Base-by-base conservation (phyloP, 108 stramenopile species). In the Conticribra weissflogii region DNA sequence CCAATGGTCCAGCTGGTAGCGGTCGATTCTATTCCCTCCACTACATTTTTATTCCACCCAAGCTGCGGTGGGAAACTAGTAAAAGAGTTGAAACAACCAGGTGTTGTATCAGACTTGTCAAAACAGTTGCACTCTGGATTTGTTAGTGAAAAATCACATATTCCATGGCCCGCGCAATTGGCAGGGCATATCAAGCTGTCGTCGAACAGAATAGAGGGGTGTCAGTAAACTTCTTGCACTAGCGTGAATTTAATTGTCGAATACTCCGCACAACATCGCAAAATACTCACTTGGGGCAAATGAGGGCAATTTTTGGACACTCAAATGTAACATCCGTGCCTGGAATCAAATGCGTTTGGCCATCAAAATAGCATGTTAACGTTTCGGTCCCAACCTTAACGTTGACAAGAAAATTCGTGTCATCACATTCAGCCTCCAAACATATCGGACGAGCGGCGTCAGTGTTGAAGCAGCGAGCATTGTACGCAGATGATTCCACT, bases 11-110 rank as follows among this genome's bases (percentile, higher is more conserved):
- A 41, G 8, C 36, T 41, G 36, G 36, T 41, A n/a, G n/a, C n/a
- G n/a, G 36, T 12, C 12, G 36, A 41, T 9, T 41, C 12, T 9
- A 41, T 41, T 41, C 12, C 8, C 12, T 5, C 5, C 8, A 41
- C 36, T 12, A 41, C 36, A 41, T 51, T 51, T 19, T 51, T 21
- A 51, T 51, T 51, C 50, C 50, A 51, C 19, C 18, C 50, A 18
- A 51, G 12, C 19, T 51, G 17, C 3, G 50, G 50, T 18, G 50
- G 50, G 50, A 51, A 17, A 51, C 50, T 51, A 21, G 4, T 51
- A 51, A 51, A 51, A 4, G 50, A 51, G 50, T 51, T 51, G 50
- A 51, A 51, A 21, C 50, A 51, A 17, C 50, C 50, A 51, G 50
- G 18, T 4, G 50, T 51, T 16, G 4, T 19, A 16, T 51, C 50